These are phyloP conservation scores for Eucalyptus cloeziana DNA, from an alignment of 345 rosid species.

Conservation along the genomic window DNA sequence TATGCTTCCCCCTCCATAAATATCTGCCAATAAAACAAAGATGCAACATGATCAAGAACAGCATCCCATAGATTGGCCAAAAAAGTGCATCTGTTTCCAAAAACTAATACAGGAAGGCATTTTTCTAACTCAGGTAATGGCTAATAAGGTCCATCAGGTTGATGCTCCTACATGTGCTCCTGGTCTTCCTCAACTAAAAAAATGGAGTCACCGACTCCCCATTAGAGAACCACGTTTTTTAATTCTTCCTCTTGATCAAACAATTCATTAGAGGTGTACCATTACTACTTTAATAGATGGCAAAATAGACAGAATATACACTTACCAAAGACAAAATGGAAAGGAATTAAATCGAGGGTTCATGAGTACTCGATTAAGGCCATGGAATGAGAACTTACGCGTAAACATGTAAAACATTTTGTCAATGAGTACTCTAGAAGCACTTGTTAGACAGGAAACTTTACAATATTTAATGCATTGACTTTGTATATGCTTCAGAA, in stretches of 20 bases:
- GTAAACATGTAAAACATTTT: not conserved
- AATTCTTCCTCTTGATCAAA: not conserved
- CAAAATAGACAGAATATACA: not conserved
- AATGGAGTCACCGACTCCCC: not conserved
- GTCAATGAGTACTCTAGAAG: not conserved
- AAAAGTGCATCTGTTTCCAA: not conserved
- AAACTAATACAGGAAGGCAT: not conserved
- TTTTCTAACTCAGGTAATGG: not conserved
- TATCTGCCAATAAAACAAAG: slow-evolving; percentile 31
- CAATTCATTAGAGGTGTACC: not conserved
- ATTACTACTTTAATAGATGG: not conserved
- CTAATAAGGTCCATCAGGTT: not conserved
- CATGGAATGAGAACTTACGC: not conserved
- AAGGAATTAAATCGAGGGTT: not conserved
- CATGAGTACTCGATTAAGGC: not conserved
- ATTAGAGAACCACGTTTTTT: not conserved
- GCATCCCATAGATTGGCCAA: not conserved
- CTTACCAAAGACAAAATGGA: not conserved
- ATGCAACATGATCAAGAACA: not conserved
- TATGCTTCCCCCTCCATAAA: slow-evolving; percentile 84
- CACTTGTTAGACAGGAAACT: not conserved
- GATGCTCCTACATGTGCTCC: not conserved
- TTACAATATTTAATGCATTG: not conserved
- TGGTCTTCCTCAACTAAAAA: not conserved
- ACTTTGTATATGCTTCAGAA: not conserved